Percentiles rank a stretch among this genome's conserved stretches.
Evolutionary conservation across 495 filamentous ascomycete genomes (phyloP).

Genomic region (Thermochaetoides thermophila): DNA sequence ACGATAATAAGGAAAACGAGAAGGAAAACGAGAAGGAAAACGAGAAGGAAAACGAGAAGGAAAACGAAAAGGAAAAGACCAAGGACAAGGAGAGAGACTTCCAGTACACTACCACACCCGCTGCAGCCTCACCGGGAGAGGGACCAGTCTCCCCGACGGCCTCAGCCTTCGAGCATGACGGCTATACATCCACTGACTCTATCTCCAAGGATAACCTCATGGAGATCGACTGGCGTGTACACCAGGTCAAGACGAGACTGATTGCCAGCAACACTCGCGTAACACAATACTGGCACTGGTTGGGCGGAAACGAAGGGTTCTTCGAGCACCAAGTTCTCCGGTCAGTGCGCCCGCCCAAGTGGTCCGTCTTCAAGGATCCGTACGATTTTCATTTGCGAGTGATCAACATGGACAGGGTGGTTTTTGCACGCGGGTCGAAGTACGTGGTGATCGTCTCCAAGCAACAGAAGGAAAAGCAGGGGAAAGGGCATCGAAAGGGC

Average conservation of each 20-base stretch:
- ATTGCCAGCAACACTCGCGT: conserved; percentile 24
- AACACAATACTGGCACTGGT: conserved; percentile 38
- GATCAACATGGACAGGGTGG: conserved; percentile 24
- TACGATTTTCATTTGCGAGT: conserved; percentile 28
- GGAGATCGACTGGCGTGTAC: conserved; percentile 29
- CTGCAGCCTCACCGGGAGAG: no score
- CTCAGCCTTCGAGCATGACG: conserved; percentile 21
- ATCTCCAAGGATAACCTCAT: conserved; percentile 24
- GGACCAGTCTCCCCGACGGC: no score
- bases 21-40: neutral
- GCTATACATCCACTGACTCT: conserved; percentile 31
- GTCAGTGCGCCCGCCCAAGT: conserved; percentile 23
- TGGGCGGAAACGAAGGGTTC: conserved; percentile 6
- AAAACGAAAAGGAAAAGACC: neutral
- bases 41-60: neutral
- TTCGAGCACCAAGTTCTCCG: conserved; percentile 36
- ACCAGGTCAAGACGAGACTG: conserved; percentile 29
- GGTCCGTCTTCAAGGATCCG: conserved; percentile 32
- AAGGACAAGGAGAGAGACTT: no score
- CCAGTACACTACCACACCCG: no score
- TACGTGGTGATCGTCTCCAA: conserved; percentile 21
- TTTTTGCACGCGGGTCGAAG: conserved; percentile 19
- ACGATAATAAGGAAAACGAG: neutral
- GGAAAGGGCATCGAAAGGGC: conserved; percentile 1
- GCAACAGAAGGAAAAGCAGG: conserved; percentile 10